Percentiles rank a stretch among this genome's conserved stretches.
These are phyloP conservation scores for Withania somnifera DNA, from an alignment of 305 asterid species.

Conservation along the genomic window DNA sequence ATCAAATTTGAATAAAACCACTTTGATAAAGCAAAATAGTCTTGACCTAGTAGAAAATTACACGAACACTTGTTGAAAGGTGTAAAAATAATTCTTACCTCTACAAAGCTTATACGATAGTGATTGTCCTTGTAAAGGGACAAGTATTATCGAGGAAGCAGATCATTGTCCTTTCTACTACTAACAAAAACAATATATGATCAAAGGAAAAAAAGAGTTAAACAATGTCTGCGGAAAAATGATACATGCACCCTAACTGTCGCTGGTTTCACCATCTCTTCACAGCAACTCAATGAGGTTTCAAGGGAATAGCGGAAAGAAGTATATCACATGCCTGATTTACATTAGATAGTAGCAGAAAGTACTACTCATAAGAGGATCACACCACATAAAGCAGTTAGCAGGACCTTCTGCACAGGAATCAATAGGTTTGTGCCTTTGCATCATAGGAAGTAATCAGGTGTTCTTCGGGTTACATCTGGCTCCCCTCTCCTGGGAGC, in stretches of 20 bases:
- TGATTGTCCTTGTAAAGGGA: background rate
- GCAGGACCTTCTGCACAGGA: conserved; percentile 8
- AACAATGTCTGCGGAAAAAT: background rate
- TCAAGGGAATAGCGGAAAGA: background rate
- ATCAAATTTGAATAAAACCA: background rate
- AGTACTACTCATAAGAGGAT: conserved; percentile 2
- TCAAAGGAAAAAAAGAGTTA: background rate
- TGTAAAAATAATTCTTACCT: background rate
- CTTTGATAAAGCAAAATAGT: background rate
- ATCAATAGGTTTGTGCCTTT: conserved; percentile 9
- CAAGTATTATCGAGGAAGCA: background rate
- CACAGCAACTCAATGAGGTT: background rate
- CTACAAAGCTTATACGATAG: background rate
- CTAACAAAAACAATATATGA: background rate
- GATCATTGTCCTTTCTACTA: background rate
- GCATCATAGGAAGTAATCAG: conserved; percentile 47
- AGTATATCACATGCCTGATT: conserved; percentile 7
- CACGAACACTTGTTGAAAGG: background rate
- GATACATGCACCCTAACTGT: background rate
- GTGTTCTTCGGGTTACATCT: conserved; percentile 56
- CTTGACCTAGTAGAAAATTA: background rate
- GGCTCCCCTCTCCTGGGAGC: conserved; percentile 61
- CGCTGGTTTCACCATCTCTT: conserved; percentile 7
- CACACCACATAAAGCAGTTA: conserved; percentile 9
- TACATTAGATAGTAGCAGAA: background rate